Conservation (phyloP, 306 rosid species). For the Cucurbita argyrosperma region DNA sequence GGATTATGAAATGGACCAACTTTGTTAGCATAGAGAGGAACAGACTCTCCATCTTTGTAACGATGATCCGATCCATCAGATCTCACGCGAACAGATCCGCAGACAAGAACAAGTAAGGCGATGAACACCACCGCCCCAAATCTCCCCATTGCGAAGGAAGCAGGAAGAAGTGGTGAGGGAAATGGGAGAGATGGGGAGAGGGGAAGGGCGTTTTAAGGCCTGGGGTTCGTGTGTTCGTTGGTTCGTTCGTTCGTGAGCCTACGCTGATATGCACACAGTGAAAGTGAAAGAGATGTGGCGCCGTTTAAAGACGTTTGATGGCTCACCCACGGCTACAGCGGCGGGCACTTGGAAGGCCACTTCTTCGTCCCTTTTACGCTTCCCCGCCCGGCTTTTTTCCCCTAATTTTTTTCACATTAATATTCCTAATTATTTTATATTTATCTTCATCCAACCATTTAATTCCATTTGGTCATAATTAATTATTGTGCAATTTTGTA, state of each 20-base stretch:
- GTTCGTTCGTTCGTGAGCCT: not conserved
- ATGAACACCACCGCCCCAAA: constrained; percentile 19
- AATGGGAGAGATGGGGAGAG: not conserved
- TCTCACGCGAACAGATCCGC: constrained; percentile 16
- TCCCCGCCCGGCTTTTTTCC: not conserved
- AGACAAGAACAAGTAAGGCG: constrained; percentile 9
- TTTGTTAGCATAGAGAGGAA: constrained; percentile 41
- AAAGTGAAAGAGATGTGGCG: constrained; percentile 2
- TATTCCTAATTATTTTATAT: not conserved
- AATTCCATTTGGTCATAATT: not conserved
- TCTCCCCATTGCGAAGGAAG: constrained; percentile 18
- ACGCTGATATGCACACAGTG: not conserved
- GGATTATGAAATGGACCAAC: constrained; percentile 49
- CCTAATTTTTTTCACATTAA: not conserved
- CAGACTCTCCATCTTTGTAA: constrained; percentile 27
- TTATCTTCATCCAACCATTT: not conserved
- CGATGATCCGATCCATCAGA: constrained; percentile 29
- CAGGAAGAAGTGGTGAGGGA: not conserved
- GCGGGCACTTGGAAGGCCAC: not conserved
- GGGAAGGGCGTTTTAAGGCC: too few relatives aligned
- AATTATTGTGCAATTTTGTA: not conserved
- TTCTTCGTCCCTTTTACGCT: constrained; percentile 2
- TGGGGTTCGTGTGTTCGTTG: too few relatives aligned
- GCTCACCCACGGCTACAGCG: not conserved
- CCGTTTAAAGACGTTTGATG: not conserved